Base-by-base conservation (phyloP, 73 alveolate genomes). In the Paramecium biaurelia region DNA sequence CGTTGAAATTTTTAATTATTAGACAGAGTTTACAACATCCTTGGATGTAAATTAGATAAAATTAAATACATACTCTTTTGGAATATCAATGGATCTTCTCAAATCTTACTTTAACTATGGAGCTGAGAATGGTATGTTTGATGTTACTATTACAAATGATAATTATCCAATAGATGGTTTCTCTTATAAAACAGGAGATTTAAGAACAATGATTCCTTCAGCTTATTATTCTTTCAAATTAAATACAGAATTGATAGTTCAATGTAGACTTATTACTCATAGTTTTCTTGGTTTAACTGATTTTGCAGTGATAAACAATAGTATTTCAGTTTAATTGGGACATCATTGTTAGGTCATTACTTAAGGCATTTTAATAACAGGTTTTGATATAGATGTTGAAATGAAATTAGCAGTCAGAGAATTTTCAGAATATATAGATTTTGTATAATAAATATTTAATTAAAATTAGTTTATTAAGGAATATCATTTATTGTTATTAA, bases 191-290 rank as follows among this genome's bases (percentile, higher is more conserved):
- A 72, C 86, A 35, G 86, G 59, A 72, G 86, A 72, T 72, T 38
- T 72, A 15, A 72, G 86, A 34, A 72, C 56, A 5, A 72, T 72
- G 86, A 72, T 72, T 2, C 86, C 86, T 1, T 35, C 86, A 34
- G 86, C 86, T 5, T 72, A 72, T 37, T 72, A 72, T 72, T 72
- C 86, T 14, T 72, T 72, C 86, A 72, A 72, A 34, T 35, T 72
- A 72, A 38, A 72, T 14, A 72, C 86, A 72, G 58, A 72, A 28
- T 9, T 72, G n/a, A 21, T 32, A 21, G 86, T 72, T 34, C 9
- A 72, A 12, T 72, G 86, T 21, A 72, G 35, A 72, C 45, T 35
- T 3, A 72, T 38, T 15, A 72, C 56, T 37, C 58, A 72, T 32
- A 34, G 59, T 28, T 72, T 72, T 37, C 3, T 72, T 0, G 86